Evolutionary conservation across 2,329 filamentous ascomycete species (phyloP).

Genomic region (Nemania sp.): DNA sequence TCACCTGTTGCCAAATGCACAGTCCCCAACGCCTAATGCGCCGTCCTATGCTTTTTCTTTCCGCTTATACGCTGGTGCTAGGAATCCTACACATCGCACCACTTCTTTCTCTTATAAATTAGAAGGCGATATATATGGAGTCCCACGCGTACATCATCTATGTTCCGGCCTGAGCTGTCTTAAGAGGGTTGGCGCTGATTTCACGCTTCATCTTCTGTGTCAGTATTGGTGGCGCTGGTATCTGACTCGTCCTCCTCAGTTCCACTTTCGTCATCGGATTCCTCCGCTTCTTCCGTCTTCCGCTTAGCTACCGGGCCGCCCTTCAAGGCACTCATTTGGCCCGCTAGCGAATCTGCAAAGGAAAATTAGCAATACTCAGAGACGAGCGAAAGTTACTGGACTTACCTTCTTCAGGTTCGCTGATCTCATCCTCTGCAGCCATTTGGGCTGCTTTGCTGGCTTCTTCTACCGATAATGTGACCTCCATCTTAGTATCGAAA

Average conservation of each 20-base stretch:
- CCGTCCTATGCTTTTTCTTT: slow-evolving; percentile 22
- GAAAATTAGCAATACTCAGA: slow-evolving; percentile 32
- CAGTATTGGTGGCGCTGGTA: slow-evolving; percentile 69
- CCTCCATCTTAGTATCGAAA: slow-evolving; percentile 89
- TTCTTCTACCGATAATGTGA: slow-evolving; percentile 86
- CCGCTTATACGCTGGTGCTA: slow-evolving; percentile 8
- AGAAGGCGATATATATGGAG: slow-evolving; percentile 8
- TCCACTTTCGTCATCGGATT: slow-evolving; percentile 80
- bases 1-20: slow-evolving; percentile 10
- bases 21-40: slow-evolving; percentile 23
- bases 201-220: slow-evolving; percentile 65
- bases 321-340: slow-evolving; percentile 88
- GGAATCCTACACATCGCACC: slow-evolving; percentile 13
- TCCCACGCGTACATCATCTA: not conserved
- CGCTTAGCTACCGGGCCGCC: slow-evolving; percentile 62
- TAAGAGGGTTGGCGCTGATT: not conserved
- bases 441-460: slow-evolving; percentile 81
- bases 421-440: slow-evolving; percentile 89
- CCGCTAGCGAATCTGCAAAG: slow-evolving; percentile 61
- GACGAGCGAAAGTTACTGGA: slow-evolving; percentile 26
- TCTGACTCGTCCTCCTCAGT: slow-evolving; percentile 73
- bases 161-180: not conserved
- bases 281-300: slow-evolving; percentile 55
- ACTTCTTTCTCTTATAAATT: not conserved
- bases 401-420: slow-evolving; percentile 96